Conservation (phyloP, 1,284 basidiomycete species). For the Tylopilus sp. region DNA sequence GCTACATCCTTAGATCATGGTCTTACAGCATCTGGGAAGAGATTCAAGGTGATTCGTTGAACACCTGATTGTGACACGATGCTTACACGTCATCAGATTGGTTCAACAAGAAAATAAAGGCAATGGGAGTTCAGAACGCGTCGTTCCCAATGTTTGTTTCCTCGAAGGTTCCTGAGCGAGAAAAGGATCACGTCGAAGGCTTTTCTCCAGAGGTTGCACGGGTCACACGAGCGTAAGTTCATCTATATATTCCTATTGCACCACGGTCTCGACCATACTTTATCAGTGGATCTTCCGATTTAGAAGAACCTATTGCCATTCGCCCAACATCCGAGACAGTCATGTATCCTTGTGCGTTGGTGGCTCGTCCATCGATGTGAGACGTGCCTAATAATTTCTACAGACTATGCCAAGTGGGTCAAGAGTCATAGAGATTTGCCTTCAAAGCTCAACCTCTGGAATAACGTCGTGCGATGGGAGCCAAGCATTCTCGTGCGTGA, state of each 20-base stretch:
- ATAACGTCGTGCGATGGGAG: conserved; percentile 99
- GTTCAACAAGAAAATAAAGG: conserved; percentile 95
- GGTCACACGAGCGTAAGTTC: conserved; percentile 94
- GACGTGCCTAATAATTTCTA: conserved; percentile 12
- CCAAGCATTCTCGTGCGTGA: conserved; percentile 93
- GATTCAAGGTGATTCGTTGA: conserved; percentile 84
- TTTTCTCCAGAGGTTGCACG: conserved; percentile 99
- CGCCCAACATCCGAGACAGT: conserved; percentile 98
- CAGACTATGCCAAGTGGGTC: conserved; percentile 98
- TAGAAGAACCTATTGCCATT: conserved; percentile 98
- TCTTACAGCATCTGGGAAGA: conserved; percentile 98
- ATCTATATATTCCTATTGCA: background rate
- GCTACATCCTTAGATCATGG: conserved; percentile 99
- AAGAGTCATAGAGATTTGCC: conserved; percentile 98
- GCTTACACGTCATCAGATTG: conserved; percentile 66
- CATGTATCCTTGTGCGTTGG: conserved; percentile 92
- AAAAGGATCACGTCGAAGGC: conserved; percentile 99
- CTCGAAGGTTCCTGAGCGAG: conserved; percentile 90
- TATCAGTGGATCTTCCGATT: conserved; percentile 86
- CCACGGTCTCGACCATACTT: background rate
- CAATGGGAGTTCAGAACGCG: conserved; percentile 95
- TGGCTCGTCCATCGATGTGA: background rate
- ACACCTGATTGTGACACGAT: conserved; percentile 23
- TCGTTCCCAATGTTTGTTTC: conserved; percentile 99
- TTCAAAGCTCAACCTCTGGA: conserved; percentile 99